Evolutionary conservation across 257 asterid species (phyloP), one percentile per base, ranked within the genome.

Genomic region (Nicotiana otophora): DNA sequence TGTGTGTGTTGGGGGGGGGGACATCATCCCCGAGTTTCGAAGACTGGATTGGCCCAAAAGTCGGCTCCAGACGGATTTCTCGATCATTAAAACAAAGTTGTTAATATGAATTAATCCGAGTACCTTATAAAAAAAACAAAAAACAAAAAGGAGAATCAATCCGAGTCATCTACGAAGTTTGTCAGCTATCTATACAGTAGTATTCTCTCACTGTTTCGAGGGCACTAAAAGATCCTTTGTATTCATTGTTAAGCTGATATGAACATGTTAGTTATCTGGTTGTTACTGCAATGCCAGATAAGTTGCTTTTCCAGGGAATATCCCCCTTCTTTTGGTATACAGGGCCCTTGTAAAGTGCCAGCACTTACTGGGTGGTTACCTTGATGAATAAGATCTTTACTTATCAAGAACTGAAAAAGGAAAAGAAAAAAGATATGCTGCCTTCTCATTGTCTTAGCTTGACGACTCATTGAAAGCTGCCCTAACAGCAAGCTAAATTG

Each of bases 361-460:
- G 39, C 61, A 72, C 79, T 42, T 42, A 46, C 79, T 70, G 48
- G 48, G 36, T 72, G 36, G 19, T 64, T 5, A 28, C 42, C 69
- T 28, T 14, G 42, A 64, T 15, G 42, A 64, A 28, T 46, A 72
- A 72, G 78, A 46, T 9, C 61, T 30, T 72, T 26, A 23, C 61
- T 72, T 72, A 14, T 46, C 61, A 72, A 72, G 79, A 72, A 72
- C 39, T 12, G 3, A 48, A 72, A 72, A 23, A 23, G 5, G 10
- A 46, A 42, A 46, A 72, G 26, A 26, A 11, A 64, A 26, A 70
- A 72, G 39, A 23, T 72, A 72, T 46, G 61, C 61, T 72, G 61
- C 79, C 48, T 53, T 57, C 39, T 72, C 14, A 72, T 72, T 14
- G 54, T 23, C 61, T 72, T 72, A 72, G 79, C 79, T 72, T 72